Evolutionary conservation across 371 early-diverging fungal species (phyloP).

Genomic region (Mortierella sp.): DNA sequence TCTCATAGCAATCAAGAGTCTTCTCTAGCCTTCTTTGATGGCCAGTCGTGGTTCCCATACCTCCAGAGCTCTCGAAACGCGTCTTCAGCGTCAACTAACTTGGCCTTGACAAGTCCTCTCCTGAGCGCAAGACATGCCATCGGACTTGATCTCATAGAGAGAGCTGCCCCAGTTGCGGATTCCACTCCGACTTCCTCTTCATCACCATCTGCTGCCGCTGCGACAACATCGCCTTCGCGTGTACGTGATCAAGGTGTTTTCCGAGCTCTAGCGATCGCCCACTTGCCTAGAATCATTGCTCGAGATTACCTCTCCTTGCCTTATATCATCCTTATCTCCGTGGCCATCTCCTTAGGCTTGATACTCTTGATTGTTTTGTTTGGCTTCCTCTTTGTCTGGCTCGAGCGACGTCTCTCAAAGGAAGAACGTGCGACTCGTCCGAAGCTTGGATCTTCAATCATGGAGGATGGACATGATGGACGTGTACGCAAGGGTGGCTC

Average conservation of each 20-base stretch:
- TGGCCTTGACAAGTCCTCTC: not conserved
- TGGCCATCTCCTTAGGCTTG: constrained; percentile 76
- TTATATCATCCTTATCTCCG: constrained; percentile 75
- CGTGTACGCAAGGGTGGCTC: not conserved
- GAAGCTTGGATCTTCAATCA: constrained; percentile 19
- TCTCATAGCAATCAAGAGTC: constrained; percentile 55
- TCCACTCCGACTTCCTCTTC: not conserved
- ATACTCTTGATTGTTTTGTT: constrained; percentile 75
- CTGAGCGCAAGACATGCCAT: not conserved
- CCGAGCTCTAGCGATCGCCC: constrained; percentile 42
- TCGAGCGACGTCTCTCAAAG: constrained; percentile 26
- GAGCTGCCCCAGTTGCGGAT: not conserved
- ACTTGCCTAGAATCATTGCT: constrained; percentile 38
- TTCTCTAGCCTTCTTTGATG: constrained; percentile 75
- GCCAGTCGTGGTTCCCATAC: constrained; percentile 74
- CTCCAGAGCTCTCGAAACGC: constrained; percentile 62
- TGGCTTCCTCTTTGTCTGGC: constrained; percentile 60
- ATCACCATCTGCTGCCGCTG: not conserved
- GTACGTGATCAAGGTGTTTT: constrained; percentile 46
- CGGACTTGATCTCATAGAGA: not conserved
- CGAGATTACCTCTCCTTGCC: constrained; percentile 64
- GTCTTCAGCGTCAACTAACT: not conserved
- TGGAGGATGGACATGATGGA: constrained; percentile 24
- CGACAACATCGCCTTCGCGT: constrained; percentile 13
- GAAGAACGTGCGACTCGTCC: constrained; percentile 3